Evolutionary conservation across 106 monocot species (phyloP), one percentile per base, ranked within the genome.

Genomic region (Platanthera guangdongensis): DNA sequence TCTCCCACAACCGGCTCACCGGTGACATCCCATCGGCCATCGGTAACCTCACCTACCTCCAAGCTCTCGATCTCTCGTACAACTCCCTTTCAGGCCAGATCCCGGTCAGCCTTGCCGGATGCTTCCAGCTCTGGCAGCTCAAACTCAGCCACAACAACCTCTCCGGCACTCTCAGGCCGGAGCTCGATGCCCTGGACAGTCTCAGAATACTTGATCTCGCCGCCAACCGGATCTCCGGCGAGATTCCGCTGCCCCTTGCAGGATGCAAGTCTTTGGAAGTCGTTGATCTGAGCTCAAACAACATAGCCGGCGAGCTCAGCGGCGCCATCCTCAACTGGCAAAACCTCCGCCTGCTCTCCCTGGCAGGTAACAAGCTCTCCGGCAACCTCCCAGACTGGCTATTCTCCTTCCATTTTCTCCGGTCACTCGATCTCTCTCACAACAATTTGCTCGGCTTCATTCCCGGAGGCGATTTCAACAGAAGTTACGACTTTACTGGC

Each of bases 101-200:
- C n/a, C 90, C 90, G 0, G 76, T 87, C 39, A 82, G 90, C 51
- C 83, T 95, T 14, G 85, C 92, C 6, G 92, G 93, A 4, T 95
- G 95, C 76, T 95, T 95, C 76, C 92, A 95, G 85, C 84, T 95
- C 8, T 85, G 87, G 87, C 85, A 85, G 79, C 90, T 95, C 72
- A 85, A 85, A 75, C 80, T 93, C 63, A 90, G 78, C 53, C 81
- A 87, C 73, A 95, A 95, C 78, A 82, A 87, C 68, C 90, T 95
- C 75, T 88, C 92, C 14, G 97, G 94, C 65, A 83, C 82, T 13
- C 75, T 97, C 25, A 84, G 80, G n/a, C 94, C 91, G 11, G 93
- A 94, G 82, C 87, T 97, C 11, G 97, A 89, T 54, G 94, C 97
- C 0, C 80, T 93, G 7, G 94, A 94, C 68, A 88, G 97, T 63